Percentiles rank a stretch among this genome's conserved stretches.
These are phyloP conservation scores for Cordyceps tenuipes DNA, from an alignment of 2,329 filamentous ascomycete species.

Conservation along the genomic window DNA sequence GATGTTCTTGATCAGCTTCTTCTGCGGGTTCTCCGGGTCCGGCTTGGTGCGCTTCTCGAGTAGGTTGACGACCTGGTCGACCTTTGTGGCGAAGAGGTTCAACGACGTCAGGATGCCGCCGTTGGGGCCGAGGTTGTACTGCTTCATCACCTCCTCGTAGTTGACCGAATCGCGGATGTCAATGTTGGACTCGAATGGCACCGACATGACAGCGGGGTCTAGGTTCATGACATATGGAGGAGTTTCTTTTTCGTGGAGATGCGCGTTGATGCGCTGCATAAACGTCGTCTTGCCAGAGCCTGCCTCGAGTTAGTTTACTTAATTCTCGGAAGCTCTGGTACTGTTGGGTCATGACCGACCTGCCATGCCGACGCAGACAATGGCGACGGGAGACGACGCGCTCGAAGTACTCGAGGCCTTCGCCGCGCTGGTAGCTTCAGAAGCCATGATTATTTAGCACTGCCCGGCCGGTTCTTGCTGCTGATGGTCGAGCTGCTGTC, in stretches of 20 bases:
- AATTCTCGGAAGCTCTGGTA: background rate
- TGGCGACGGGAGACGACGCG: constrained; percentile 55
- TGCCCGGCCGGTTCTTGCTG: background rate
- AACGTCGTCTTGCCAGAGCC: constrained; percentile 99
- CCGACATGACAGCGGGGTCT: constrained; percentile 85
- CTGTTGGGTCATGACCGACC: constrained; percentile 38
- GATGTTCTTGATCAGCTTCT: constrained; percentile 68
- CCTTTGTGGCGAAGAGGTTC: constrained; percentile 95
- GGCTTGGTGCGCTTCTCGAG: constrained; percentile 79
- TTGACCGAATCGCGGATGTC: constrained; percentile 98
- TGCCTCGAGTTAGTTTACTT: constrained; percentile 23
- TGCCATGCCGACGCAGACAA: constrained; percentile 97
- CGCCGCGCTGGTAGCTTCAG: constrained; percentile 23
- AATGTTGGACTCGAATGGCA: constrained; percentile 95
- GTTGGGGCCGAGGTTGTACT: constrained; percentile 96
- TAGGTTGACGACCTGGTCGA: constrained; percentile 85
- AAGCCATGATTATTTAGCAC: constrained; percentile 21
- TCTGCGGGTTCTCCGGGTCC: constrained; percentile 49
- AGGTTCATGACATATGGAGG: constrained; percentile 96
- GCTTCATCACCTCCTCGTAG: constrained; percentile 99
- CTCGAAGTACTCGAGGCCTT: constrained; percentile 20
- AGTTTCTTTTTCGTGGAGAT: constrained; percentile 72
- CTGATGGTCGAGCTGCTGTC: background rate
- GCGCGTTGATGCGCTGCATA: constrained; percentile 94
- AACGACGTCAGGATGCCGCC: constrained; percentile 92